A percentile compares a stretch with the other conserved stretches of the same genome.
Conservation (phyloP, 2,329 filamentous ascomycete species). For the Cytospora chrysosperma region DNA sequence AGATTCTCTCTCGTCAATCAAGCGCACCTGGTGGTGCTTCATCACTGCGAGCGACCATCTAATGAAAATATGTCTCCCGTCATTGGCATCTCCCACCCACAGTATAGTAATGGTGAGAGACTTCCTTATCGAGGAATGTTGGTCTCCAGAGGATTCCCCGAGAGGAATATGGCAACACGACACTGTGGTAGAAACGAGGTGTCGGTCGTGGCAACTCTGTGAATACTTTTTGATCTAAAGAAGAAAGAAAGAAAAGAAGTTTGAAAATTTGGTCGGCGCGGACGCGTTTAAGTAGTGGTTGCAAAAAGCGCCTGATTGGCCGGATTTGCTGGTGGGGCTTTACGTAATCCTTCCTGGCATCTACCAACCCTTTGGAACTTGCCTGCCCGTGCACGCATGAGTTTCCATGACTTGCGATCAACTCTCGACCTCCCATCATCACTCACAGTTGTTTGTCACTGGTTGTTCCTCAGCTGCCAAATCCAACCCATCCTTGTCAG, state of each 20-base stretch:
- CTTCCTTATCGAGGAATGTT: conserved; percentile 63
- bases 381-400: conserved; percentile 5
- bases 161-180: conserved; percentile 57
- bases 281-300: conserved; percentile 22
- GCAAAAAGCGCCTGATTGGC: conserved; percentile 3
- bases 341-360: background rate
- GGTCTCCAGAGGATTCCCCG: conserved; percentile 56
- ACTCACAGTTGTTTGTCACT: background rate
- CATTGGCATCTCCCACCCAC: conserved; percentile 60
- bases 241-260: conserved; percentile 45
- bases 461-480: background rate
- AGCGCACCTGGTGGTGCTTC: conserved; percentile 1
- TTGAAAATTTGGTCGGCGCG: conserved; percentile 32
- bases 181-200: conserved; percentile 55
- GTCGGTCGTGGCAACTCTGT: conserved; percentile 64
- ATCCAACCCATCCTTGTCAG: background rate
- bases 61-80: conserved; percentile 51
- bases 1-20: background rate
- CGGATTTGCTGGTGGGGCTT: background rate
- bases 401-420: background rate
- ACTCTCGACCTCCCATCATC: background rate
- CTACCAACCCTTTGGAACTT: background rate
- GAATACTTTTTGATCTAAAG: conserved; percentile 61
- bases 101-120: conserved; percentile 48
- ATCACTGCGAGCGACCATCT: background rate